These are phyloP conservation scores for Nemania diffusa DNA, from an alignment of 2,329 filamentous ascomycete genomes.

Conservation along the genomic window DNA sequence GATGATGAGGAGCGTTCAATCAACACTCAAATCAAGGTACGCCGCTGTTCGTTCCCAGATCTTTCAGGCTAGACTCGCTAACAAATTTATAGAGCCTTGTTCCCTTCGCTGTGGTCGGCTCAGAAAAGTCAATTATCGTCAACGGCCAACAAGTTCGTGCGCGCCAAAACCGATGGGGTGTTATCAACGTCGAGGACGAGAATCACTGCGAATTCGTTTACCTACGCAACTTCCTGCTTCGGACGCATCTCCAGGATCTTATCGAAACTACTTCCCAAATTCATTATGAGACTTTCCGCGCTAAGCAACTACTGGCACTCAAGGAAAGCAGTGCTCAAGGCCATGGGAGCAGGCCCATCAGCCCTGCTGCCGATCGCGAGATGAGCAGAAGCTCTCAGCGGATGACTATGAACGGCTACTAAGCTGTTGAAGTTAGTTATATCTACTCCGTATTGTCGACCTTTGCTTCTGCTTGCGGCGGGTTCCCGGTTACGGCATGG, in stretches of 20 bases:
- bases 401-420: constrained; percentile 99
- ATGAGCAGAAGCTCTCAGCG: constrained; percentile 96
- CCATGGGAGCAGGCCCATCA: constrained; percentile 89
- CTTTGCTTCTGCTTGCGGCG: constrained; percentile 32
- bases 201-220: constrained; percentile 99
- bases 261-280: constrained; percentile 99
- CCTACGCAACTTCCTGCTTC: constrained; percentile 96
- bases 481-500: constrained; percentile 18
- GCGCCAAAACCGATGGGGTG: constrained; percentile 98
- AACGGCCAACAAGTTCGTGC: constrained; percentile 97
- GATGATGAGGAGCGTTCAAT: constrained; percentile 94
- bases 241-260: constrained; percentile 97
- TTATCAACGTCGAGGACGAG: constrained; percentile 99
- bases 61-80: constrained; percentile 43
- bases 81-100: constrained; percentile 77
- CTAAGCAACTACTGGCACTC: constrained; percentile 96
- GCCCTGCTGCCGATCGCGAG: constrained; percentile 92
- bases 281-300: constrained; percentile 99
- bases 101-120: constrained; percentile 97
- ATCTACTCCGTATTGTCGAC: constrained; percentile 37
- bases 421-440: constrained; percentile 52
- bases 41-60: constrained; percentile 30
- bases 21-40: constrained; percentile 96
- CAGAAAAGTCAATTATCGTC: constrained; percentile 97
- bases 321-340: constrained; percentile 96